Conservation (phyloP, 345 rosid genomes). For the Gossypium turneri region DNA sequence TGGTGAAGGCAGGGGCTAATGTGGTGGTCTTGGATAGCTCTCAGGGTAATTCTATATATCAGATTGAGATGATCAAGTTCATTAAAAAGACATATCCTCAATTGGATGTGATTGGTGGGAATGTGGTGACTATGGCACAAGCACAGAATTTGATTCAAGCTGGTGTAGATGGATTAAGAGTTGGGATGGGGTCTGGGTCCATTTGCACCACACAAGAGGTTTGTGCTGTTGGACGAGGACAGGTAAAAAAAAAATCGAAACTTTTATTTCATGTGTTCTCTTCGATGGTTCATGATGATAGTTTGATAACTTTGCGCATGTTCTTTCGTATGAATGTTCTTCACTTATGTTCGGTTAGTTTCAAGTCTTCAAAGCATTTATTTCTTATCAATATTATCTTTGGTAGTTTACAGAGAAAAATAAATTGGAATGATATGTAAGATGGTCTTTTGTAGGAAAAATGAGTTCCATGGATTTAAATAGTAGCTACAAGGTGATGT, state of each 20-base stretch:
- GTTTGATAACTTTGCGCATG: not conserved
- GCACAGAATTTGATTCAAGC: conserved; percentile 82
- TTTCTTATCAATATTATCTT: not conserved
- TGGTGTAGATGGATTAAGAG: conserved; percentile 79
- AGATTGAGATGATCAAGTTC: conserved; percentile 82
- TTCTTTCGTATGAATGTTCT: not conserved
- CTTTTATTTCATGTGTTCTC: not conserved
- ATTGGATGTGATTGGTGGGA: conserved; percentile 86
- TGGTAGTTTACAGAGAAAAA: not conserved
- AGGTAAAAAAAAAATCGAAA: conserved; percentile 40
- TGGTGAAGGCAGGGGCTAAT: conserved; percentile 65
- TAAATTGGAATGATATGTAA: not conserved
- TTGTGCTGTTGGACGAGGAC: conserved; percentile 93
- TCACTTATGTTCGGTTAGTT: not conserved
- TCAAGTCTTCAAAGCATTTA: not conserved
- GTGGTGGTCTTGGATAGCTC: conserved; percentile 85
- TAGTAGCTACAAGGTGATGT: not conserved
- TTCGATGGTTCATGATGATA: not conserved
- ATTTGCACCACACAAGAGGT: conserved; percentile 97
- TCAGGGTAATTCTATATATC: conserved; percentile 85
- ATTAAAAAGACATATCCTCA: conserved; percentile 61
- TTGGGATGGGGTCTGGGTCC: conserved; percentile 96
- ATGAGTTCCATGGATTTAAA: not conserved
- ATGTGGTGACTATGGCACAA: conserved; percentile 74
- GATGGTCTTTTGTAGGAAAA: not conserved